Conservation (phyloP, 352 stramenopile species). For the Phytophthora lateralis region DNA sequence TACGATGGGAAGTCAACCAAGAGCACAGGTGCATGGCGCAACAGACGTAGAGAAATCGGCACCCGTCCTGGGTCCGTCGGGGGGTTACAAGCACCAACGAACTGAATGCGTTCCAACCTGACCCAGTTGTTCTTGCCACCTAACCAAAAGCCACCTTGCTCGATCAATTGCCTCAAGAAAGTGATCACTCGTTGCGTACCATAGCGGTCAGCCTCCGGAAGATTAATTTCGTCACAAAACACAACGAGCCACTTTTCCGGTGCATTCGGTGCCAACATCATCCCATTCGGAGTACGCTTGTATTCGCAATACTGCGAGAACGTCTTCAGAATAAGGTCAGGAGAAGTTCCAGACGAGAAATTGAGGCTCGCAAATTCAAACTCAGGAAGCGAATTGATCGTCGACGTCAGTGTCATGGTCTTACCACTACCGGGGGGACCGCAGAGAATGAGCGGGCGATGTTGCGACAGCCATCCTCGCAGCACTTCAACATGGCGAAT, state of each 20-base stretch:
- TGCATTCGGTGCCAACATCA: conserved; percentile 94
- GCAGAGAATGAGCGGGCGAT: conserved; percentile 97
- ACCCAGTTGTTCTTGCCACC: conserved; percentile 93
- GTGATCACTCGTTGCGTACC: conserved; percentile 99
- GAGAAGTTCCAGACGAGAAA: conserved; percentile 98
- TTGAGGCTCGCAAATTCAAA: conserved; percentile 99
- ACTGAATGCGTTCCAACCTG: conserved; percentile 92
- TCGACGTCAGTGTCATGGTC: conserved; percentile 99
- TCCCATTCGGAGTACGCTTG: conserved; percentile 96
- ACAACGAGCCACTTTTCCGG: conserved; percentile 98
- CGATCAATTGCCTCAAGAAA: conserved; percentile 98
- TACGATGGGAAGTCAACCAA: conserved; percentile 99
- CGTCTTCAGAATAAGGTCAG: conserved; percentile 98
- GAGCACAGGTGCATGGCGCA: conserved; percentile 98
- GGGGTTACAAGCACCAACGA: conserved; percentile 99
- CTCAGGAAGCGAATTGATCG: conserved; percentile 96
- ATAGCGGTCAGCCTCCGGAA: conserved; percentile 98
- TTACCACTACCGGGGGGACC: conserved; percentile 99
- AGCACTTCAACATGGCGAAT: conserved; percentile 98
- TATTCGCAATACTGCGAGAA: conserved; percentile 99
- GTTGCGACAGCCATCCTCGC: conserved; percentile 96
- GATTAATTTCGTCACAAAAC: conserved; percentile 99
- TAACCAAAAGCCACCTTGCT: conserved; percentile 94
- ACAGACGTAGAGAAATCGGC: conserved; percentile 95
- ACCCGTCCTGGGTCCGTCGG: conserved; percentile 99